Evolutionary conservation across 257 asterid species (phyloP).

Genomic region (Scutellaria barbata): DNA sequence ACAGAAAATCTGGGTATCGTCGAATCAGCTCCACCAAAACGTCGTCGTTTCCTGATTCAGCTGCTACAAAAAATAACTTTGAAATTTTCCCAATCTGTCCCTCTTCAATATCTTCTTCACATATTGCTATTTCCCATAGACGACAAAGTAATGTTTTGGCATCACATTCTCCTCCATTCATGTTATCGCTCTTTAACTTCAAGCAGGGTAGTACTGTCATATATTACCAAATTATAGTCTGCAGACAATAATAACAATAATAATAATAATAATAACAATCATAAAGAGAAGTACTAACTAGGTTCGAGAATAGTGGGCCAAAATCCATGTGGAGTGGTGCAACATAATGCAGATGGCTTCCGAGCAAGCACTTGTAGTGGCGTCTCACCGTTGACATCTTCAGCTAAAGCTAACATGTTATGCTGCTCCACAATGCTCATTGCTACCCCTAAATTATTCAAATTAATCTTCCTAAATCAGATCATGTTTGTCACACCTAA

Average conservation of each 20-base stretch:
- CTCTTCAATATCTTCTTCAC: conserved; percentile 25
- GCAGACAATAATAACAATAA: too few relatives aligned
- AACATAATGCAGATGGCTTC: conserved; percentile 36
- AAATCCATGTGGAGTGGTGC: background rate
- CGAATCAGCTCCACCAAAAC: conserved; percentile 40
- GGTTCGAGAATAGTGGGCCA: background rate
- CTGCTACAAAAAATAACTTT: conserved; percentile 31
- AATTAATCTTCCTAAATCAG: too few relatives aligned
- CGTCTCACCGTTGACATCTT: conserved; percentile 29
- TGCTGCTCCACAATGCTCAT: conserved; percentile 4
- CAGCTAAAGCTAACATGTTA: conserved; percentile 24
- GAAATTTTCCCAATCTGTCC: background rate
- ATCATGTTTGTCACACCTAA: too few relatives aligned
- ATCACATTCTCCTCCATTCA: background rate
- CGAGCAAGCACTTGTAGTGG: conserved; percentile 44
- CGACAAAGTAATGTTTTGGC: conserved; percentile 22
- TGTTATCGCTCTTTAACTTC: conserved; percentile 8
- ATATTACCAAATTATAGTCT: too few relatives aligned
- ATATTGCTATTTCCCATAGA: conserved; percentile 28
- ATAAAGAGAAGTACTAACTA: too few relatives aligned
- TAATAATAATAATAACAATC: too few relatives aligned
- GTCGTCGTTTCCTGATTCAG: conserved; percentile 38
- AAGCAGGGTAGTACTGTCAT: conserved; percentile 11
- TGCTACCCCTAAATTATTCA: too few relatives aligned
- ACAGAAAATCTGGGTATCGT: conserved; percentile 40